Percentiles rank a stretch among this genome's conserved stretches.
These are phyloP conservation scores for Zostera marina DNA, from an alignment of 116 monocot genomes.

Conservation along the genomic window DNA sequence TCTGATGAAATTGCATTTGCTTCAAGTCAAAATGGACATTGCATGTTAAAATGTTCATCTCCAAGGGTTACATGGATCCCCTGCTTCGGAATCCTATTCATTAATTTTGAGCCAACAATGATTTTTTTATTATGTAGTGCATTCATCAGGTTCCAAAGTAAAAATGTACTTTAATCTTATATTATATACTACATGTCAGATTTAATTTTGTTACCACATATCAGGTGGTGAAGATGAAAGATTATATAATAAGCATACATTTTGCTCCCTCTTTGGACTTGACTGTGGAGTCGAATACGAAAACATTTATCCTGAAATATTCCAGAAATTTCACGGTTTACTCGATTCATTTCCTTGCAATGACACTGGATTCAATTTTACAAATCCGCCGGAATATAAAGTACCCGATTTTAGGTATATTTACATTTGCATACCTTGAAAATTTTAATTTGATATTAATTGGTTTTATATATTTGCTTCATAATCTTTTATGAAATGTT, in stretches of 20 bases:
- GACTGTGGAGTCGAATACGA: conserved; percentile 22
- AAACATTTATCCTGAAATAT: conserved; percentile 43
- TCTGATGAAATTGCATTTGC: too few relatives aligned
- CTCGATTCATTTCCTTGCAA: conserved; percentile 56
- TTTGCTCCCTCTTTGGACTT: conserved; percentile 6
- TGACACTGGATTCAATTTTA: conserved; percentile 21
- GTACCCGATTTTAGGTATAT: conserved; percentile 38
- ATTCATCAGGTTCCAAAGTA: too few relatives aligned
- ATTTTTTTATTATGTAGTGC: background rate
- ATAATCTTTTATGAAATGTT: too few relatives aligned
- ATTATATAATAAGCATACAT: background rate
- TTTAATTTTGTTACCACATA: background rate
- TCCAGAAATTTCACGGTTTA: conserved; percentile 51
- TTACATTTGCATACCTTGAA: background rate
- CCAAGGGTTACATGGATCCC: too few relatives aligned
- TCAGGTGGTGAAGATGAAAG: conserved; percentile 1
- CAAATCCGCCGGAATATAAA: conserved; percentile 26
- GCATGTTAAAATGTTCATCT: too few relatives aligned
- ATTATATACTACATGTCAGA: background rate
- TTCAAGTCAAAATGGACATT: too few relatives aligned
- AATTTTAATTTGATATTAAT: background rate
- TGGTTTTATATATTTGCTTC: background rate
- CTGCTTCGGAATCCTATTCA: too few relatives aligned
- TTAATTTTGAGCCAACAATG: too few relatives aligned
- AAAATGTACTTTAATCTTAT: background rate